These are phyloP conservation scores for Dendrothele bispora DNA, from an alignment of 768 basidiomycete genomes.

Conservation along the genomic window DNA sequence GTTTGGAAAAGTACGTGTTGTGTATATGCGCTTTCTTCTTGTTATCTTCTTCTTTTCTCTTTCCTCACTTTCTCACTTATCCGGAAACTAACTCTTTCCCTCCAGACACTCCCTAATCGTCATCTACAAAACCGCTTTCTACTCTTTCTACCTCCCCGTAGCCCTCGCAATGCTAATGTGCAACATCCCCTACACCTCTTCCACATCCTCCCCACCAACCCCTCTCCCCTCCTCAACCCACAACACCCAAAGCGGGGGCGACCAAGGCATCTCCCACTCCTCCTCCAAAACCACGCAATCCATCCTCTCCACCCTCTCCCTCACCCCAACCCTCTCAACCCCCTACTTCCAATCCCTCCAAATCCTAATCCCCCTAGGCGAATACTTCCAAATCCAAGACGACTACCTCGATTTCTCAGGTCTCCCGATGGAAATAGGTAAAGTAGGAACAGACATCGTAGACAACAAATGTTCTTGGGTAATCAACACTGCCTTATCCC, in stretches of 20 bases:
- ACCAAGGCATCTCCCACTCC: conserved; percentile 93
- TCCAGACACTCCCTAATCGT: conserved; percentile 88
- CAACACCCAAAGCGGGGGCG: conserved; percentile 98
- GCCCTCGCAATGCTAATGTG: conserved; percentile 89
- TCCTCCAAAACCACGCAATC: too few relatives aligned
- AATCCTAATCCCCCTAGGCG: conserved; percentile 90
- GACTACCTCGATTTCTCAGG: conserved; percentile 95
- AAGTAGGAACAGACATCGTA: conserved; percentile 96
- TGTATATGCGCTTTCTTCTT: not conserved
- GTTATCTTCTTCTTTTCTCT: not conserved
- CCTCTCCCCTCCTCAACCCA: conserved; percentile 68
- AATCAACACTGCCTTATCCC: conserved; percentile 79
- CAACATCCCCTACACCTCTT: conserved; percentile 57
- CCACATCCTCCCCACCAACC: conserved; percentile 61
- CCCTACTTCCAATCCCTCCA: conserved; percentile 29
- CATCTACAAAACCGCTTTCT: conserved; percentile 95
- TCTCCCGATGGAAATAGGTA: conserved; percentile 64
- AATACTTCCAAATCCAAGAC: conserved; percentile 99
- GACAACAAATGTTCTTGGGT: conserved; percentile 99
- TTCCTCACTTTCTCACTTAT: not conserved
- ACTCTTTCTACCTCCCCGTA: conserved; percentile 98
- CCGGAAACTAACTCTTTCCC: too few relatives aligned
- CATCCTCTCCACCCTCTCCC: conserved; percentile 33
- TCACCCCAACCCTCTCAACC: too few relatives aligned
- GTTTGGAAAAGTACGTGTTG: conserved; percentile 66